phyloP scores from a whole-genome alignment of 495 filamentous ascomycete species.

The Endocarpon pusillum region DNA sequence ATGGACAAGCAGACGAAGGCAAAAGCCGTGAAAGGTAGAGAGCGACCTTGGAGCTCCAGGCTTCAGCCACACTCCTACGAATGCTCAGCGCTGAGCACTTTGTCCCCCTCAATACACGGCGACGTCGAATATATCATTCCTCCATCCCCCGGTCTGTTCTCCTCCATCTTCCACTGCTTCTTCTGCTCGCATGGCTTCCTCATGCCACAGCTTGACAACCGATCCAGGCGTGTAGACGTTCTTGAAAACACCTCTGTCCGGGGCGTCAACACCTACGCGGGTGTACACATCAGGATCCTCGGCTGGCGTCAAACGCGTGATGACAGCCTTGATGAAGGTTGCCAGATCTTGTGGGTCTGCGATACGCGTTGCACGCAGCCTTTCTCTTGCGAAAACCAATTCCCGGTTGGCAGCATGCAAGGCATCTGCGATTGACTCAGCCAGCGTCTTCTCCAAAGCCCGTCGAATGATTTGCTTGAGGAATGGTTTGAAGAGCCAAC shows the following conservation, averaged over 20 bases:
- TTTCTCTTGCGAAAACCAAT: constrained; percentile 67
- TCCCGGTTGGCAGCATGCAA: constrained; percentile 67
- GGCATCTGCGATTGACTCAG: constrained; percentile 46
- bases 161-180: constrained; percentile 42
- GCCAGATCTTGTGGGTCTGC: constrained; percentile 61
- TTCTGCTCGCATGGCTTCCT: constrained; percentile 52
- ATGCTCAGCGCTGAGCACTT: no score
- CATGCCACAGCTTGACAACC: constrained; percentile 71
- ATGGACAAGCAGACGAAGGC: no score
- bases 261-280: constrained; percentile 45
- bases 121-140: constrained; percentile 75
- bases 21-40: no score
- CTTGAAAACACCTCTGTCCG: constrained; percentile 53
- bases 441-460: constrained; percentile 62
- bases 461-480: constrained; percentile 65
- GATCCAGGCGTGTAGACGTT: constrained; percentile 79
- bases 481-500: constrained; percentile 75
- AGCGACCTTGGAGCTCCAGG: no score
- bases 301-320: constrained; percentile 50
- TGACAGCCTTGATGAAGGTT: constrained; percentile 67
- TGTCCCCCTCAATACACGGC: no score
- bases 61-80: no score
- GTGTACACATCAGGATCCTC: constrained; percentile 59
- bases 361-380: constrained; percentile 69
- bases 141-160: constrained; percentile 37